A percentile compares a stretch with the other conserved stretches of the same genome.
phyloP scores from a whole-genome alignment of 805 yeast genomes.

The Cephaloascus fragrans region DNA sequence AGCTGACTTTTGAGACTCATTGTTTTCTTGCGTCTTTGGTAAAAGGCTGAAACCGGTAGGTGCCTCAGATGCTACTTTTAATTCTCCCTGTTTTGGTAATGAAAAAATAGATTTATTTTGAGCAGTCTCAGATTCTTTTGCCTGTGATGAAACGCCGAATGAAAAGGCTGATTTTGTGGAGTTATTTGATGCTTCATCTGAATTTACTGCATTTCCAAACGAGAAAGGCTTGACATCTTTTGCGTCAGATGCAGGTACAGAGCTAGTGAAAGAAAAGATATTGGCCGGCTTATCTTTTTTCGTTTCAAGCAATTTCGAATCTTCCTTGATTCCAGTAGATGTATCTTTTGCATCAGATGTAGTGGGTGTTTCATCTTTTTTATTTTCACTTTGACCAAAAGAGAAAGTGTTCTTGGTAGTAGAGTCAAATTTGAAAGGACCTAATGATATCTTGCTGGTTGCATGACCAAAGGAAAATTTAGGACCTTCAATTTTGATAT shows the following conservation, averaged over 20 bases:
- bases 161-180: constrained; percentile 9
- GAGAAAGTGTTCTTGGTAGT: background rate
- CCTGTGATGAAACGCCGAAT: too few relatives aligned
- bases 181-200: constrained; percentile 1
- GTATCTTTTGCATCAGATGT: background rate
- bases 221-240: constrained; percentile 8
- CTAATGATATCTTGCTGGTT: constrained; percentile 4
- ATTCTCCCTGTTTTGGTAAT: too few relatives aligned
- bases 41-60: too few relatives aligned
- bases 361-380: constrained; percentile 1
- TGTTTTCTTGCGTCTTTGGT: too few relatives aligned
- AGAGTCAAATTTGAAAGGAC: constrained; percentile 16
- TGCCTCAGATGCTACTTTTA: too few relatives aligned
- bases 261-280: background rate
- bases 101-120: too few relatives aligned
- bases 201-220: constrained; percentile 9
- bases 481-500: constrained; percentile 67
- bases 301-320: too few relatives aligned
- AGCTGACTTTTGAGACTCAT: constrained; percentile 1
- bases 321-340: background rate
- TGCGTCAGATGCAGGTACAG: constrained; percentile 1
- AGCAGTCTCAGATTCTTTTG: too few relatives aligned
- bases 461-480: constrained; percentile 36
- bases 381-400: constrained; percentile 1
- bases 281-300: too few relatives aligned